Evolutionary conservation across 2,329 filamentous ascomycete genomes (phyloP), one percentile per base, ranked within the genome.

Genomic region (Zopfia rhizophila): DNA sequence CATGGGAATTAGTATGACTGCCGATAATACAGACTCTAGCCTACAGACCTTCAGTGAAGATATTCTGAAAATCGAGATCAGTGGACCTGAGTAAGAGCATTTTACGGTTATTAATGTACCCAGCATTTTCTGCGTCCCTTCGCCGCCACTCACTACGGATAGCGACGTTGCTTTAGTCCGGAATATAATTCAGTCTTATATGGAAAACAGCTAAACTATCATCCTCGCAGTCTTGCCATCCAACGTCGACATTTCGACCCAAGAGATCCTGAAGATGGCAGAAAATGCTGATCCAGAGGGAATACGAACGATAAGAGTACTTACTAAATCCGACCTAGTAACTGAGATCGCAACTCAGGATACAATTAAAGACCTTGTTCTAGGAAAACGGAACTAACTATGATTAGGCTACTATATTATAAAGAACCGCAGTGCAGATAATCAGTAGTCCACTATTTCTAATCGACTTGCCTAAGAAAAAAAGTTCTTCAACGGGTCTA

Each of bases 231-330:
- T 63, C 3, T 17, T 61, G 10, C 48, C 53, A 3, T 28, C 47
- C 3, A 61, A 59, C 19, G 69, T 72, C 3, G 77, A 82, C 38
- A 65, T 78, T 19, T 72, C 71, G 0, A 79, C 70, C 0, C 75
- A 80, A 38, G 70, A 75, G 22, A 78, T 81, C 24, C 58, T 80
- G 1, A 61, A 71, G 17, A 58, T 76, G 27, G 75, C 76, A n/a
- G 42, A 65, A 7, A 51, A 66, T 5, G 48, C 51, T 8, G 74
- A 77, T 47, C 38, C 44, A 5, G 23, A 55, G 1, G 68, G 69
- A 4, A 41, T 56, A 6, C 52, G 70, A 5, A 74, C 70, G 5
- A 44, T 74, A 13, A 70, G 71, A 11, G 60, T 74, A 2, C 38
- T 74, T 11, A 74, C 71, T 1, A 74, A 73, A 53, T 66, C 66